phyloP scores from a whole-genome alignment of 1,284 basidiomycete species.

The Sporisorium exsertum region DNA sequence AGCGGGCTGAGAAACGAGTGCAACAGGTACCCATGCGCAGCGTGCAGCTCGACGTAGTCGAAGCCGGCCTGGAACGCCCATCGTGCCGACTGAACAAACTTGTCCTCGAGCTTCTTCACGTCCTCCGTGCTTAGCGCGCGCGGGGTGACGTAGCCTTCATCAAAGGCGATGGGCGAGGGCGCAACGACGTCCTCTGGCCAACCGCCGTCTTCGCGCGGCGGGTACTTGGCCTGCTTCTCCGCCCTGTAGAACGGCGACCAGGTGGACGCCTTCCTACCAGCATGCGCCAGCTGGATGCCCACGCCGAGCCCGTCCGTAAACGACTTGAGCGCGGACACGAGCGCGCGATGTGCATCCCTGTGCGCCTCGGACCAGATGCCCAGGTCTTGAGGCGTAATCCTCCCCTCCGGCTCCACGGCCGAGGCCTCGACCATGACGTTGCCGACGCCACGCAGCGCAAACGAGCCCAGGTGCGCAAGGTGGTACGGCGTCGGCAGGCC shows the following conservation, averaged over 20 bases:
- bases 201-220: slow-evolving; percentile 72
- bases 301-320: slow-evolving; percentile 75
- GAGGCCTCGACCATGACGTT: slow-evolving; percentile 64
- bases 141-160: slow-evolving; percentile 73
- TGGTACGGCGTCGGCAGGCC: slow-evolving; percentile 65
- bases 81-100: slow-evolving; percentile 76
- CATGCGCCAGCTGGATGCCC: slow-evolving; percentile 84
- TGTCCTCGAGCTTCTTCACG: slow-evolving; percentile 76
- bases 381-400: slow-evolving; percentile 78
- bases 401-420: slow-evolving; percentile 79
- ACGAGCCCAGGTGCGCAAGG: slow-evolving; percentile 63
- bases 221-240: slow-evolving; percentile 34
- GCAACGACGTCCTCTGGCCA: slow-evolving; percentile 79
- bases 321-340: slow-evolving; percentile 80
- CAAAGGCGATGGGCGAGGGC: slow-evolving; percentile 76
- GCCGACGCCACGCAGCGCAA: slow-evolving; percentile 66
- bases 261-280: slow-evolving; percentile 78
- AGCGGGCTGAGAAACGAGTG: slow-evolving; percentile 71
- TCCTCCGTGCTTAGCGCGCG: slow-evolving; percentile 75
- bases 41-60: slow-evolving; percentile 80
- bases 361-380: slow-evolving; percentile 84
- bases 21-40: slow-evolving; percentile 75
- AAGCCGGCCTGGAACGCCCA: slow-evolving; percentile 71
- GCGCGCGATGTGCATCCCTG: slow-evolving; percentile 76
- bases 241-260: slow-evolving; percentile 70